Base-by-base conservation (phyloP, 805 yeast genomes). In the Candida easanensis region DNA sequence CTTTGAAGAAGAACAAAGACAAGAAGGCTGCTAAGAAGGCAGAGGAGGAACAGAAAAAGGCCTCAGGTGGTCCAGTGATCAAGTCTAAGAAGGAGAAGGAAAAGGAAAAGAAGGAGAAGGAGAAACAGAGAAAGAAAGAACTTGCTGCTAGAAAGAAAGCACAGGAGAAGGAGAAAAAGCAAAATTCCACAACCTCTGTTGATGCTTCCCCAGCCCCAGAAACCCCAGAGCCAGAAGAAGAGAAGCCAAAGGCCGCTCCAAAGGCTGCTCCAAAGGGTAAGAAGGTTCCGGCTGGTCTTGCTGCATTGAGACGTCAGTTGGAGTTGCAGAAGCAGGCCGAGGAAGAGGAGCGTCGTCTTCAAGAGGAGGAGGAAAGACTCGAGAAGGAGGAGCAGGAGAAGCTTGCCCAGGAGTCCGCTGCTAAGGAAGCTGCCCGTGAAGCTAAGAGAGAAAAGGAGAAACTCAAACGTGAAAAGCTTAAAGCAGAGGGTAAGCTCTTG, bases 1-100 rank as follows among this genome's bases (percentile, higher is more conserved):
- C 96, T 33, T 77, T 90, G 66, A 79, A 86, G 66, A 79, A 76
- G 51, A 82, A 91, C 45, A 87, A 87, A 69, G 77, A 78, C 64
- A 87, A 86, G 76, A 81, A 78, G 53, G 82, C 74, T 36, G 81
- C 80, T 65, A 80, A 79, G 49, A 81, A 78, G 48, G 81, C 79
- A 54, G 77, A 77, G 42, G 76, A 77, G 49, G 68, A 63, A 11
- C 44, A 41, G 23, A 68, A 70, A 47, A 62, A 64, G 40, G 64
- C 70, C 38, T 79, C 74, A 38, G 67, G 62, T 25, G 88, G 78
- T 23, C 88, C 91, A 37, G 76, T 80, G 51, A 73, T 89, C 60
- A 88, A 90, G 66, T 80, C 91, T 45, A 93, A 91, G 77, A 89
- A 91, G 69, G 98, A 86, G 60, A 86, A 85, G 69, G 95, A 91